Base-by-base conservation (phyloP, 2,329 filamentous ascomycete species). In the Paecilomyces dactylethromorphus region DNA sequence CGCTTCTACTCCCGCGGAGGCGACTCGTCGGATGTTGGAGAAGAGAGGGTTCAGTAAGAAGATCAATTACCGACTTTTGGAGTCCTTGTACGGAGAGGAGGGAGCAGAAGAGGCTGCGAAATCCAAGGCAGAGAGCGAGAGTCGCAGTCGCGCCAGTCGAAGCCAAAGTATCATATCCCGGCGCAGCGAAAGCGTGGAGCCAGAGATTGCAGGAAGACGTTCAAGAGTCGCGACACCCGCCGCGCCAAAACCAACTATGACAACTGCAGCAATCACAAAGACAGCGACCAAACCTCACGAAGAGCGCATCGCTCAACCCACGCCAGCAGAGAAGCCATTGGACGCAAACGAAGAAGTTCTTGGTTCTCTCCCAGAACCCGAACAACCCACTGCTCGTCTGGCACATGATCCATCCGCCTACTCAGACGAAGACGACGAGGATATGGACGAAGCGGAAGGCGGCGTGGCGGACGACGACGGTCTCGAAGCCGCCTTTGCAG, bases 1-100 rank as follows among this genome's bases (percentile, higher is more conserved):
- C 0, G 88, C 88, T 15, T 85, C 81, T 29, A 87, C 84, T 1
- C 85, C 89, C 0, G 86, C 82, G 2, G 88, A 91, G 69, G 88
- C 88, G 1, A 87, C 87, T 13, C 80, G 84, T 61, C 82, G 84
- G 58, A 87, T 88, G 64, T 79, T 90, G 69, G 87, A 88, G 71
- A 83, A 85, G 58, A 80, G 87, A 53, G 83, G 83, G 0, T 88
- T 86, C 74, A 90, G 86, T 62, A 89, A 87, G 73, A 87, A 89
- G 68, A 89, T 92, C 69, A 90, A 91, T 65, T 91, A 91, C 57
- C 71, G 70, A 45, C 65, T 76, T 13, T 59, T 77, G 7, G 73
- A 76, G 51, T 69, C 71, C 1, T 59, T 77, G 5, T 77, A 75
- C 58, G 74, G 71, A 22, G 69, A 74, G n/a, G 74, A 76, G 53